Percentiles rank a stretch among this genome's conserved stretches.
Evolutionary conservation across 768 basidiomycete genomes (phyloP).

Genomic region (Trametes gibbosa): DNA sequence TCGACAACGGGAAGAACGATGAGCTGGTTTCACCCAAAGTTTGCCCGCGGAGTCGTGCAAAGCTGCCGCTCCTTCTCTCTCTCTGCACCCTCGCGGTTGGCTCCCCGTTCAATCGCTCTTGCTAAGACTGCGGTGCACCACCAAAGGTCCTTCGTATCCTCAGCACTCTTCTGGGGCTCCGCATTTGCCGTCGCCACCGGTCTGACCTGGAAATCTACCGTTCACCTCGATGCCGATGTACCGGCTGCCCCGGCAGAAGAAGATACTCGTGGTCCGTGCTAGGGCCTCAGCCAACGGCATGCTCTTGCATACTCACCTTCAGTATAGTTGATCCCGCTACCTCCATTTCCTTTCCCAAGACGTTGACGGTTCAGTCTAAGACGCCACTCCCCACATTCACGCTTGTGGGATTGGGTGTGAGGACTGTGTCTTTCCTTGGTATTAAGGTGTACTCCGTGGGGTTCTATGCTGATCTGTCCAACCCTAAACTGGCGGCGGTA

Average conservation of each 20-base stretch:
- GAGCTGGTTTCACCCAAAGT: constrained; percentile 11
- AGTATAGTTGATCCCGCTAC: constrained; percentile 68
- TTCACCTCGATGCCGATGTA: constrained; percentile 47
- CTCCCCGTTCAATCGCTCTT: background rate
- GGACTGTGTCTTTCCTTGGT: constrained; percentile 84
- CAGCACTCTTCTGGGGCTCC: constrained; percentile 21
- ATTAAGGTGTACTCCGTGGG: constrained; percentile 89
- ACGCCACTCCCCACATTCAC: constrained; percentile 58
- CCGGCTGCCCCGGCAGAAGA: constrained; percentile 14
- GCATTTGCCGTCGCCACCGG: constrained; percentile 33
- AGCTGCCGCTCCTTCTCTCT: constrained; percentile 14
- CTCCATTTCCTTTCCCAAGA: constrained; percentile 68
- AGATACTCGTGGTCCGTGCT: constrained; percentile 21
- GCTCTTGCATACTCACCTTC: background rate
- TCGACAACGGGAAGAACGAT: background rate
- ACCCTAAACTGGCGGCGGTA: constrained; percentile 59
- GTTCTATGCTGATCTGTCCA: constrained; percentile 83
- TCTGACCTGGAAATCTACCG: constrained; percentile 25
- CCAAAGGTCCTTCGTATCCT: background rate
- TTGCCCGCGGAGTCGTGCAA: constrained; percentile 2
- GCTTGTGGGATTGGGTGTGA: constrained; percentile 80
- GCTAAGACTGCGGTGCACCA: background rate
- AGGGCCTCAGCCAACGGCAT: background rate
- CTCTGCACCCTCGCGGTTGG: constrained; percentile 2
- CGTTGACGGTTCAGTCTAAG: constrained; percentile 61